Evolutionary conservation across 495 filamentous ascomycete species (phyloP).

Genomic region (Penicillium alfredii): DNA sequence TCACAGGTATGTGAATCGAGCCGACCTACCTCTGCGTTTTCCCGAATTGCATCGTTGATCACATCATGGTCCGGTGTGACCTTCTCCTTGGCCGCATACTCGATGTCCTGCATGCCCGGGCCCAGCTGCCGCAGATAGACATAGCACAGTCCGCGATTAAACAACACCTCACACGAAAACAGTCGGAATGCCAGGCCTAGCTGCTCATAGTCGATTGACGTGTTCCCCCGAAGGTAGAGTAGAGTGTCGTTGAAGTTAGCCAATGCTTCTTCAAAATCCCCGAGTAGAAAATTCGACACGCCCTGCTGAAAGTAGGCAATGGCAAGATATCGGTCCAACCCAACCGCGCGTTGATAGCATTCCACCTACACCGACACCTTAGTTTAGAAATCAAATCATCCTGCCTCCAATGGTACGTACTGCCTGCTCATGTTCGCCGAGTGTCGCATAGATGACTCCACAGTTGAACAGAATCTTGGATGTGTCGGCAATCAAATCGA

Average conservation of each 20-base stretch:
- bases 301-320: conserved; percentile 99
- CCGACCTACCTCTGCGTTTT: conserved; percentile 76
- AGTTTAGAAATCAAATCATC: neutral
- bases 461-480: conserved; percentile 99
- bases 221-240: conserved; percentile 90
- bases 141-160: conserved; percentile 96
- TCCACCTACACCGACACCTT: conserved; percentile 77
- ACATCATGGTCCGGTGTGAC: conserved; percentile 92
- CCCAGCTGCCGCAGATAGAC: conserved; percentile 92
- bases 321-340: conserved; percentile 88
- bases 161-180: conserved; percentile 95
- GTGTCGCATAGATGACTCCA: conserved; percentile 93
- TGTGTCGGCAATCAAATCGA: conserved; percentile 84
- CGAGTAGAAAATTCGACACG: conserved; percentile 94
- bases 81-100: conserved; percentile 93
- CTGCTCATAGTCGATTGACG: conserved; percentile 97
- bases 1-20: too few species aligned
- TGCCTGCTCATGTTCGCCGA: conserved; percentile 94
- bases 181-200: conserved; percentile 93
- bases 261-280: conserved; percentile 94
- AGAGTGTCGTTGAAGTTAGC: conserved; percentile 99
- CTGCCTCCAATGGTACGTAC: conserved; percentile 48
- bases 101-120: conserved; percentile 83
- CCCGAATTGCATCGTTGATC: conserved; percentile 92
- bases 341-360: conserved; percentile 86